These are phyloP conservation scores for Vaccinium vitisidaea DNA, from an alignment of 148 eudicot genomes.

Conservation along the genomic window DNA sequence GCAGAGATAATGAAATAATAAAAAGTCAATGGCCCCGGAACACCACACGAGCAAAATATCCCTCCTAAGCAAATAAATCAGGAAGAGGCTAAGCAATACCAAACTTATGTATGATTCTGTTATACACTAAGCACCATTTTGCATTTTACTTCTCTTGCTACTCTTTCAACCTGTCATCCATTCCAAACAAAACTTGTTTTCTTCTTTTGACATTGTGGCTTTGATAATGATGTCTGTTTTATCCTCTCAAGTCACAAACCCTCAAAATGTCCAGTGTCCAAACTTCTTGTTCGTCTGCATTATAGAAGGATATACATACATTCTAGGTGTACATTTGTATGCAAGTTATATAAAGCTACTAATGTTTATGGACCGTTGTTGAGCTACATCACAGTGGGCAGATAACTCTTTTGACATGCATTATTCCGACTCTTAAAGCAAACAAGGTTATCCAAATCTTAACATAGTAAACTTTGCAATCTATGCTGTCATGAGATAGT, in stretches of 20 bases:
- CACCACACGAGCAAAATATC: background rate
- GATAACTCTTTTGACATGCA: background rate
- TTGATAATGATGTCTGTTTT: background rate
- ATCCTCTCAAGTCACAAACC: background rate
- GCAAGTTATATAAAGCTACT: background rate
- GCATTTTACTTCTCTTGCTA: background rate
- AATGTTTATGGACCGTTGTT: background rate
- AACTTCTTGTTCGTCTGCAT: background rate
- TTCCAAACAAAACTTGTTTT: background rate
- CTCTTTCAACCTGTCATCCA: background rate
- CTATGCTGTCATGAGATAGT: background rate
- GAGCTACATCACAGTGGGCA: background rate
- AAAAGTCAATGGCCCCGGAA: background rate
- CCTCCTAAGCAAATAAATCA: background rate
- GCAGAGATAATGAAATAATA: background rate
- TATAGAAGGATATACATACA: background rate
- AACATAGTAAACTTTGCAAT: background rate
- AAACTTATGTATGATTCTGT: no score
- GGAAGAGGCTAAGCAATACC: conserved; percentile 1
- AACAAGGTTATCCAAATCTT: background rate
- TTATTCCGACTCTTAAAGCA: background rate
- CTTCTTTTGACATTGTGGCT: background rate
- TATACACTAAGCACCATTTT: no score
- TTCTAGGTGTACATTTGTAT: background rate
- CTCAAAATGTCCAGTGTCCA: background rate